Evolutionary conservation across 192 early-diverging fungal species (phyloP), one percentile per base, ranked within the genome.

Genomic region (Lobulomyces angularis): DNA sequence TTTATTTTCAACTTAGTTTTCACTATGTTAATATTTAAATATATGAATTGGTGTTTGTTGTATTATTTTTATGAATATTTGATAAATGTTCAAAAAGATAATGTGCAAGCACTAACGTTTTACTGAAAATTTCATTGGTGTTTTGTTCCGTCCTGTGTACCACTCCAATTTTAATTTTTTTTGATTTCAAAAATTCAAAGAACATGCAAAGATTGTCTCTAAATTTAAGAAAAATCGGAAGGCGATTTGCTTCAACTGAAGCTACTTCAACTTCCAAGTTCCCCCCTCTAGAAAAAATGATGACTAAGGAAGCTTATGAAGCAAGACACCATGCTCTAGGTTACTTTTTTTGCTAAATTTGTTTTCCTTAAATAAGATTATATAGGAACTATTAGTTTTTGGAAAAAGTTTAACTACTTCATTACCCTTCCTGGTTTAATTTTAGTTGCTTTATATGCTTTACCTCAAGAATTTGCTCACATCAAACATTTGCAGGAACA

Each of bases 401-500:
- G 69, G 69, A 37, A 50, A 17, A 55, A 52, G 30, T 34, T 64
- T 50, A 67, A 66, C 55, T 7, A 53, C 17, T 45, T 65, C 50
- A 35, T 67, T 19, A 51, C 53, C 37, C 33, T 61, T 45, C 69
- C 69, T 23, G 61, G 50, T n/a, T 50, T 71, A 27, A 39, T 37
- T 18, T 48, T 53, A 42, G 50, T 61, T 26, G 22, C 23, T 32
- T 46, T 16, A 46, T 59, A 38, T 46, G 26, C 48, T 19, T 34
- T 59, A 18, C 61, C 64, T 18, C 28, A 28, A 30, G 69, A 71
- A 51, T 12, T 66, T 19, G 59, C 47, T 27, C 71, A 74, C 59
- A 50, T 69, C 21, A 8, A 61, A 19, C 71, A 74, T 58, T 41
- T 64, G 26, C 33, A 48, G 34, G 60, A 60, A 25, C 71, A 74